Conservation (phyloP, 2,329 filamentous ascomycete genomes). For the Colletotrichum sp. region DNA sequence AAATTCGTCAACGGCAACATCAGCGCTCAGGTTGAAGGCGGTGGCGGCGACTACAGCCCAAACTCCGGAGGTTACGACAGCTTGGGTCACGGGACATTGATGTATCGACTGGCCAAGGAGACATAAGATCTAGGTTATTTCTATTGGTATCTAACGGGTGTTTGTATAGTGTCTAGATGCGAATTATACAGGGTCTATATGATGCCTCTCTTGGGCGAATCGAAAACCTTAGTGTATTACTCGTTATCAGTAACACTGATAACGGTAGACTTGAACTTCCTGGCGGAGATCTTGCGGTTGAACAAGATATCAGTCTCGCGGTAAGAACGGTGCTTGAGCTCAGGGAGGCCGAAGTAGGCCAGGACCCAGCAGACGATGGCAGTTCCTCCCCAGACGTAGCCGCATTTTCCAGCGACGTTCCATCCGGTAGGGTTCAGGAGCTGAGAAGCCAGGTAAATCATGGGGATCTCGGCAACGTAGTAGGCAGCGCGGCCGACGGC, state of each 20-base stretch:
- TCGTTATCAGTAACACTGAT: slow-evolving; percentile 48
- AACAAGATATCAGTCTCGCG: slow-evolving; percentile 51
- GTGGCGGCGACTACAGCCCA: neutral
- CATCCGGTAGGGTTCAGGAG: slow-evolving; percentile 44
- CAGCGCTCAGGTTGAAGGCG: neutral
- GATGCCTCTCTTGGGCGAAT: neutral
- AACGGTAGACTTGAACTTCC: slow-evolving; percentile 48
- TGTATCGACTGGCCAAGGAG: neutral
- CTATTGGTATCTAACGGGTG: neutral
- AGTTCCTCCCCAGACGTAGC: slow-evolving; percentile 52
- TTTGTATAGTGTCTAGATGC: neutral
- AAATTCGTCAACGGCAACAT: neutral
- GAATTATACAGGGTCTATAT: neutral
- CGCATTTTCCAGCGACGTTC: slow-evolving; percentile 49
- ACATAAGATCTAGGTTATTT: neutral
- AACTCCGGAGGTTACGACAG: neutral
- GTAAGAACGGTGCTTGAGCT: slow-evolving; percentile 49
- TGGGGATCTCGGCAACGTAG: slow-evolving; percentile 45
- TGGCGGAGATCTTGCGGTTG: slow-evolving; percentile 42
- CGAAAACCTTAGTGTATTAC: slow-evolving; percentile 23
- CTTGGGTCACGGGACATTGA: neutral
- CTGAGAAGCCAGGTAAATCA: slow-evolving; percentile 42
- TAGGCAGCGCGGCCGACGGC: slow-evolving; percentile 43
- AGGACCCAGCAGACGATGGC: slow-evolving; percentile 42
- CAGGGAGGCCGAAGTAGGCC: slow-evolving; percentile 48